Percentiles rank a stretch among this genome's conserved stretches.
Conservation (phyloP, 805 yeast genomes). For the Yarrowia porcina region DNA sequence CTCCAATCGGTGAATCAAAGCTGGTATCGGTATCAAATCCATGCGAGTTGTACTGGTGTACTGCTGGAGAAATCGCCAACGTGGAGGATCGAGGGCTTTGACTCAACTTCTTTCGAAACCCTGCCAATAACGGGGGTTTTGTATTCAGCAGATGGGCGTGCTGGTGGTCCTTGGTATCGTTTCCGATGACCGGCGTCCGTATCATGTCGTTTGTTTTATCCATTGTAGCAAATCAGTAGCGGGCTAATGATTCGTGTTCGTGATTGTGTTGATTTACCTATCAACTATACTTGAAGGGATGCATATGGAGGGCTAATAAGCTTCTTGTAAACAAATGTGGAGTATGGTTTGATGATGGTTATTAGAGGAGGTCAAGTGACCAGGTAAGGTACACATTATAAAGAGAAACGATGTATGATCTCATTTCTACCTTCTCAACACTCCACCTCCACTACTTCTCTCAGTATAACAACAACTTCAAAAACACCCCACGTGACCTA, state of each 20-base stretch:
- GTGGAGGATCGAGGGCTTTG: constrained; percentile 25
- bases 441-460: not conserved
- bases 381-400: too few species aligned
- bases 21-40: constrained; percentile 16
- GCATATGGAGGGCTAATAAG: constrained; percentile 1
- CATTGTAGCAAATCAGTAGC: constrained; percentile 11
- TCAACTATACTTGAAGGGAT: not conserved
- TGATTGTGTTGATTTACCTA: not conserved
- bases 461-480: not conserved
- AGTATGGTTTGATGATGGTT: not conserved
- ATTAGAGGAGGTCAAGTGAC: too few species aligned
- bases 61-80: constrained; percentile 14
- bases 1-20: constrained; percentile 7
- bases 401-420: too few species aligned
- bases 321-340: not conserved
- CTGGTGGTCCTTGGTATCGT: constrained; percentile 17
- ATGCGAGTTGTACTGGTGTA: constrained; percentile 19
- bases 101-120: constrained; percentile 18
- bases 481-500: not conserved
- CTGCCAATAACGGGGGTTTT: constrained; percentile 10
- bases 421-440: too few species aligned
- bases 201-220: constrained; percentile 19
- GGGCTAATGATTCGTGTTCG: not conserved
- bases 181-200: constrained; percentile 18
- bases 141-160: constrained; percentile 15